phyloP scores from a whole-genome alignment of 2,329 filamentous ascomycete genomes.

The Fusarium chlamydosporum region DNA sequence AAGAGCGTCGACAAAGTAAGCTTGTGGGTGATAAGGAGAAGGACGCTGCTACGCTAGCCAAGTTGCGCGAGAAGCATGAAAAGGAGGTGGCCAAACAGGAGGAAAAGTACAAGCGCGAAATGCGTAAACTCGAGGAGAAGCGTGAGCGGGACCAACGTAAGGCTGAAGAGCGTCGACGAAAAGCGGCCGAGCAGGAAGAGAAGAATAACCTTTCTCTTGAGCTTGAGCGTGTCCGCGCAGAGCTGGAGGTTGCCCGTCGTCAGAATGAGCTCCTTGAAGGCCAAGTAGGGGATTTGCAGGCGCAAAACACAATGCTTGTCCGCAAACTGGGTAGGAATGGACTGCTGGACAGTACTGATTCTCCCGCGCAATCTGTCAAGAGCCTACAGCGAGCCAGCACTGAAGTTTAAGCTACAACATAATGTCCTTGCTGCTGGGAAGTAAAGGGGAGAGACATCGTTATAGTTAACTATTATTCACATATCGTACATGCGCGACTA shows the following conservation, averaged over 20 bases:
- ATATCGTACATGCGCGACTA: constrained; percentile 26
- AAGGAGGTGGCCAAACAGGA: constrained; percentile 75
- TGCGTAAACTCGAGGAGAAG: constrained; percentile 75
- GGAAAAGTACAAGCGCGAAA: constrained; percentile 74
- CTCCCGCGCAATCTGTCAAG: constrained; percentile 53
- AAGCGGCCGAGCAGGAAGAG: constrained; percentile 68
- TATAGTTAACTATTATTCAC: constrained; percentile 13
- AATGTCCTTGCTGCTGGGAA: background rate
- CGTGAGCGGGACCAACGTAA: constrained; percentile 73
- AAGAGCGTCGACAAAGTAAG: constrained; percentile 62
- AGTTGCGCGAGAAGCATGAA: constrained; percentile 74
- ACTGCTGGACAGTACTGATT: constrained; percentile 59
- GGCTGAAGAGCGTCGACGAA: constrained; percentile 65
- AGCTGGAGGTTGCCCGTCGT: constrained; percentile 66
- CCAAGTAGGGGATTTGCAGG: constrained; percentile 70
- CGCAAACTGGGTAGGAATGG: constrained; percentile 64
- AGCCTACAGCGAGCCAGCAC: constrained; percentile 29
- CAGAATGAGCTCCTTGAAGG: constrained; percentile 68
- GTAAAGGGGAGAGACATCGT: background rate
- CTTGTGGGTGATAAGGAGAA: constrained; percentile 64
- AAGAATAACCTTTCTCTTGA: constrained; percentile 64
- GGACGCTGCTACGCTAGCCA: constrained; percentile 66
- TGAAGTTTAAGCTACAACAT: constrained; percentile 16
- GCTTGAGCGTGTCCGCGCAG: constrained; percentile 65
- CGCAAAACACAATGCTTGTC: constrained; percentile 71